Evolutionary conservation across 2,329 filamentous ascomycete genomes (phyloP), one percentile per base, ranked within the genome.

Genomic region (Emergomyces orientalis): DNA sequence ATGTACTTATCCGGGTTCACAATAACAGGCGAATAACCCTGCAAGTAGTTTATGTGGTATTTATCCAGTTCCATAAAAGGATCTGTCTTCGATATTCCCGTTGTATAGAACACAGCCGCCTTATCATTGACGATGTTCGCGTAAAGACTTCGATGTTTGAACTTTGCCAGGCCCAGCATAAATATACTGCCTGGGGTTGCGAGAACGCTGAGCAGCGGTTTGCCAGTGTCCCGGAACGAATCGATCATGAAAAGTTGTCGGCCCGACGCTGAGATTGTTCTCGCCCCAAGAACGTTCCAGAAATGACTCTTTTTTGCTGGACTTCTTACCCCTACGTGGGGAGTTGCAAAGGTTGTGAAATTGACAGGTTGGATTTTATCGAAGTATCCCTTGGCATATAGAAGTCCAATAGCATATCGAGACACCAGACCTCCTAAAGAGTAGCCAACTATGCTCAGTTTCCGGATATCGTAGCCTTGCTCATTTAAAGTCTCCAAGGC

Each of bases 281-380:
- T 83, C 0, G 91, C 87, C 54, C 91, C 93, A 3, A 97, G 74
- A n/a, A 88, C 83, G 72, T 97, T 97, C 86, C 81, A 97, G 63
- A 88, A 77, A 71, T 82, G 84, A 71, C 85, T 86, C 19, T 88
- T 88, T 56, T 83, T 84, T 52, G 86, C 76, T 1, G 89, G 89
- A 1, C 86, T 85, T 59, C 88, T 81, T 1, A 89, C 88, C n/a
- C 89, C 89, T 8, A 92, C 81, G 75, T 92, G 89, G 30, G 89
- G 93, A 39, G 89, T 88, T 5, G 89, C 93, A 75, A 97, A 97
- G 0, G 92, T 96, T 2, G 88, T 90, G 76, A 97, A 97, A 79
- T 96, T 97, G 84, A 93, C 84, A 67, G 93, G 93, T 71, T 91
- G 82, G 32, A 97, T 81, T 63, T 82, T 82, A 63, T 96, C 87